Conservation (phyloP, 768 basidiomycete genomes). For the Gloeophyllum trabeum region DNA sequence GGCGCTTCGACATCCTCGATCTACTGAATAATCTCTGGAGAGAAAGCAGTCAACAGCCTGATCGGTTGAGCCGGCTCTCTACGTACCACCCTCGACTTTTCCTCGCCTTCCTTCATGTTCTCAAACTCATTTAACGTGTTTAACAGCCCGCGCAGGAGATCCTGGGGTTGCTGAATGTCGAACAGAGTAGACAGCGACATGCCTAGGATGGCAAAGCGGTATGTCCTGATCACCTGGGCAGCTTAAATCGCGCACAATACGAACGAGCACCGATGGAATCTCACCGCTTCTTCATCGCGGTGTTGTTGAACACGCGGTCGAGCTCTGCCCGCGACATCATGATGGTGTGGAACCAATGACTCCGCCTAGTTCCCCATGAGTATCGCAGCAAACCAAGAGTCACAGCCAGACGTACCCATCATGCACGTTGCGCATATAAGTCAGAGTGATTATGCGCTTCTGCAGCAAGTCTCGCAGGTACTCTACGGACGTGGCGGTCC, state of each 20-base stretch:
- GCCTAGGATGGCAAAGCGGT: slow-evolving; percentile 74
- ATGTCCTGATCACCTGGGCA: slow-evolving; percentile 39
- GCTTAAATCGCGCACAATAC: neutral
- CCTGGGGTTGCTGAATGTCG: slow-evolving; percentile 71
- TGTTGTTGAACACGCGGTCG: slow-evolving; percentile 62
- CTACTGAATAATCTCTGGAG: slow-evolving; percentile 49
- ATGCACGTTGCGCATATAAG: slow-evolving; percentile 76
- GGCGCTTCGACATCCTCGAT: slow-evolving; percentile 43
- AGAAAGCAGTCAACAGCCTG: slow-evolving; percentile 1
- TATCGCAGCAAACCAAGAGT: slow-evolving; percentile 4
- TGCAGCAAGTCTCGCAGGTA: slow-evolving; percentile 70
- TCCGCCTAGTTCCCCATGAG: slow-evolving; percentile 34
- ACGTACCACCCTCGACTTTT: slow-evolving; percentile 69
- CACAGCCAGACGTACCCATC: slow-evolving; percentile 71
- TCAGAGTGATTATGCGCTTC: slow-evolving; percentile 78
- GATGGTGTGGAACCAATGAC: slow-evolving; percentile 86
- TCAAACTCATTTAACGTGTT: slow-evolving; percentile 72
- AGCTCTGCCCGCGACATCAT: slow-evolving; percentile 66
- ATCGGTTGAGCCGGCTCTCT: slow-evolving; percentile 25
- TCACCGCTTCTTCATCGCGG: slow-evolving; percentile 71
- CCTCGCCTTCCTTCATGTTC: slow-evolving; percentile 61
- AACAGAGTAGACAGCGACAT: slow-evolving; percentile 78
- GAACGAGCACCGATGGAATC: slow-evolving; percentile 8
- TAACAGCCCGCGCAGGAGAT: slow-evolving; percentile 66
- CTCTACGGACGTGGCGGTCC: slow-evolving; percentile 38